Conservation (phyloP, 2,329 filamentous ascomycete genomes). For the Trichoderma sp. region DNA sequence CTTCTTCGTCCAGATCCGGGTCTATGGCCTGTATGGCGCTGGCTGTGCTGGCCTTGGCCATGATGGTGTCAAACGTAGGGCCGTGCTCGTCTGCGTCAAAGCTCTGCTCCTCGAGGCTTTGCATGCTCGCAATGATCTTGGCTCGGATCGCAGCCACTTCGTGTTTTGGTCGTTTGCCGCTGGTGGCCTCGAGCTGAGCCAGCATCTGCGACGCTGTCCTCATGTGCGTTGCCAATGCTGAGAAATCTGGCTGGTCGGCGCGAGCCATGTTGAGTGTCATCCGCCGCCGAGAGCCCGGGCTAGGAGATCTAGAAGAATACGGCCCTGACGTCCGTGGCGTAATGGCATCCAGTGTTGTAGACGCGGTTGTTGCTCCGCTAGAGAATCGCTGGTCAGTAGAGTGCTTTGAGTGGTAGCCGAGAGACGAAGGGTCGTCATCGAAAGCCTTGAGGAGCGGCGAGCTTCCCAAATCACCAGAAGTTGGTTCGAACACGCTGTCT, state of each 20-base stretch:
- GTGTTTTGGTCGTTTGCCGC: constrained; percentile 72
- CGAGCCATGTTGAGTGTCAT: constrained; percentile 58
- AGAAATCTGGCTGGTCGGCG: constrained; percentile 73
- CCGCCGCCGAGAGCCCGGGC: constrained; percentile 58
- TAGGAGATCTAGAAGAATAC: constrained; percentile 65
- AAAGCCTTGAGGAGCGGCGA: constrained; percentile 64
- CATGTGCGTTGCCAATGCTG: constrained; percentile 82
- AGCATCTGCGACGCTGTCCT: constrained; percentile 84
- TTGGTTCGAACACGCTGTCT: constrained; percentile 83
- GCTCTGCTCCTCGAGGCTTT: constrained; percentile 79
- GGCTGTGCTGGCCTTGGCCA: constrained; percentile 63
- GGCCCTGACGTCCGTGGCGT: constrained; percentile 69
- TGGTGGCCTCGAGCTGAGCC: constrained; percentile 75
- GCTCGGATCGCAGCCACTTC: constrained; percentile 81
- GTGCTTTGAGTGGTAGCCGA: constrained; percentile 30
- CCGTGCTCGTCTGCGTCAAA: constrained; percentile 72
- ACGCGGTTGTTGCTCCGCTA: constrained; percentile 59
- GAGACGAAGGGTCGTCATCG: constrained; percentile 44
- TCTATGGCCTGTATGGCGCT: constrained; percentile 39
- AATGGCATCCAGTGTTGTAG: constrained; percentile 57
- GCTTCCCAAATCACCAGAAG: constrained; percentile 72
- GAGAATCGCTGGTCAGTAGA: constrained; percentile 51
- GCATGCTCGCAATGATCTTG: constrained; percentile 89
- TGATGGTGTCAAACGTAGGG: constrained; percentile 79
- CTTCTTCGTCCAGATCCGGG: constrained; percentile 58